Percentiles rank a stretch among this genome's conserved stretches.
These are phyloP conservation scores for Diplocarpon mali DNA, from an alignment of 2,329 filamentous ascomycete genomes.

Conservation along the genomic window DNA sequence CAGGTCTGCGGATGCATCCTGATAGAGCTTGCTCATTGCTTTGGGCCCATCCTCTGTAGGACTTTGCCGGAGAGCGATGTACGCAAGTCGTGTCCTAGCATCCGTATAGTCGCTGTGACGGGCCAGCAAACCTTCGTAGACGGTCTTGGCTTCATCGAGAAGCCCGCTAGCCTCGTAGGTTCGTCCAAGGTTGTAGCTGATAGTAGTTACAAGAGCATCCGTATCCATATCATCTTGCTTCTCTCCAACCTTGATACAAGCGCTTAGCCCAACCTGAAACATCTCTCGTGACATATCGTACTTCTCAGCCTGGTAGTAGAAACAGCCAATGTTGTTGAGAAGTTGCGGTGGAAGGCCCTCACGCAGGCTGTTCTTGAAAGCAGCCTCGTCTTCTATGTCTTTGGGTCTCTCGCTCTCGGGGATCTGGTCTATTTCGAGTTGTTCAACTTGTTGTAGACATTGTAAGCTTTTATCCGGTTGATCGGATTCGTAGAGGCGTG, in stretches of 20 bases:
- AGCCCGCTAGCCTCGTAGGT: slow-evolving; percentile 83
- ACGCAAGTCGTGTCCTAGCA: slow-evolving; percentile 77
- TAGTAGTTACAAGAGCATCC: slow-evolving; percentile 86
- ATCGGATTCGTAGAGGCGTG: slow-evolving; percentile 78
- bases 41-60: slow-evolving; percentile 81
- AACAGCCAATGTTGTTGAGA: slow-evolving; percentile 95
- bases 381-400: slow-evolving; percentile 47
- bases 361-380: slow-evolving; percentile 51
- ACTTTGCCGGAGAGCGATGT: slow-evolving; percentile 72
- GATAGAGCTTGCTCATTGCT: slow-evolving; percentile 73
- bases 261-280: slow-evolving; percentile 84
- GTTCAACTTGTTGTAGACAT: slow-evolving; percentile 84
- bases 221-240: slow-evolving; percentile 69
- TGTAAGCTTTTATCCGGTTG: slow-evolving; percentile 84
- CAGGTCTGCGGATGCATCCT: slow-evolving; percentile 71
- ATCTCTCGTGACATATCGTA: slow-evolving; percentile 69
- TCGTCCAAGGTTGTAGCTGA: slow-evolving; percentile 90
- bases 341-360: slow-evolving; percentile 79
- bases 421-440: slow-evolving; percentile 74
- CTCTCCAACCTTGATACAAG: slow-evolving; percentile 72
- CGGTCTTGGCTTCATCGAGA: slow-evolving; percentile 71
- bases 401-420: slow-evolving; percentile 56
- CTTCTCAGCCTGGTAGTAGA: slow-evolving; percentile 81
- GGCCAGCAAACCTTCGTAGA: slow-evolving; percentile 76
- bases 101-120: slow-evolving; percentile 90